Percentiles rank a stretch among this genome's conserved stretches.
phyloP scores from a whole-genome alignment of 768 basidiomycete species.

The Tephrocybe sp. region DNA sequence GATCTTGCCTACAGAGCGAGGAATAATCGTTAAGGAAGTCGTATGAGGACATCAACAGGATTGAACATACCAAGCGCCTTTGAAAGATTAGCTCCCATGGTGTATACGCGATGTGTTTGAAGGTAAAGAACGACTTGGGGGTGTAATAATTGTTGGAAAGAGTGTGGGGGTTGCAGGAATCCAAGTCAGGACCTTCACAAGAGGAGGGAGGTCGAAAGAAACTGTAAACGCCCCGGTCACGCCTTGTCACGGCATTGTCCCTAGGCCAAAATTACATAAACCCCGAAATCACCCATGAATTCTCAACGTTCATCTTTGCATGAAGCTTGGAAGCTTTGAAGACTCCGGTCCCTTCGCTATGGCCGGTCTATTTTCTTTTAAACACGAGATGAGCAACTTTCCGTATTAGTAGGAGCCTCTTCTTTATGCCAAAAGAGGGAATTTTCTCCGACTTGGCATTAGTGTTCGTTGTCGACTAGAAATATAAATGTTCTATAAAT shows the following conservation, averaged over 20 bases:
- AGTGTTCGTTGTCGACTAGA: no score
- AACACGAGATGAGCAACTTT: no score
- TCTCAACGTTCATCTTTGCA: neutral
- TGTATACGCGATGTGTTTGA: slow-evolving; percentile 29
- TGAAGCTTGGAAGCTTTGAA: no score
- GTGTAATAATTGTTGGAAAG: slow-evolving; percentile 24
- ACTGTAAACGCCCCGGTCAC: slow-evolving; percentile 11
- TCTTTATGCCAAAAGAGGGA: no score
- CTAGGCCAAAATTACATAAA: slow-evolving; percentile 1
- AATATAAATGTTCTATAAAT: no score
- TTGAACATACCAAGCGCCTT: slow-evolving; percentile 68
- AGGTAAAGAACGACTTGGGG: slow-evolving; percentile 67
- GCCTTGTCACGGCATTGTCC: slow-evolving; percentile 12
- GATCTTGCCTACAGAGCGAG: slow-evolving; percentile 63
- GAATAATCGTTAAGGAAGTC: slow-evolving; percentile 11
- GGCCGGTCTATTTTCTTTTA: no score
- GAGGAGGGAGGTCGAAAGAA: slow-evolving; percentile 14
- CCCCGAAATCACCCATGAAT: neutral
- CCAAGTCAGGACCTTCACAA: slow-evolving; percentile 9
- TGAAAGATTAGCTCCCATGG: slow-evolving; percentile 86
- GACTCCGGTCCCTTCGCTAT: no score
- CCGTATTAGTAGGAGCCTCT: no score
- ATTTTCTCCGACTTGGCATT: no score
- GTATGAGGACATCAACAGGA: slow-evolving; percentile 8
- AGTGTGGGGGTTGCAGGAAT: slow-evolving; percentile 18